phyloP scores from a whole-genome alignment of 2,329 filamentous ascomycete genomes.

The Aquanectria penicillioides region DNA sequence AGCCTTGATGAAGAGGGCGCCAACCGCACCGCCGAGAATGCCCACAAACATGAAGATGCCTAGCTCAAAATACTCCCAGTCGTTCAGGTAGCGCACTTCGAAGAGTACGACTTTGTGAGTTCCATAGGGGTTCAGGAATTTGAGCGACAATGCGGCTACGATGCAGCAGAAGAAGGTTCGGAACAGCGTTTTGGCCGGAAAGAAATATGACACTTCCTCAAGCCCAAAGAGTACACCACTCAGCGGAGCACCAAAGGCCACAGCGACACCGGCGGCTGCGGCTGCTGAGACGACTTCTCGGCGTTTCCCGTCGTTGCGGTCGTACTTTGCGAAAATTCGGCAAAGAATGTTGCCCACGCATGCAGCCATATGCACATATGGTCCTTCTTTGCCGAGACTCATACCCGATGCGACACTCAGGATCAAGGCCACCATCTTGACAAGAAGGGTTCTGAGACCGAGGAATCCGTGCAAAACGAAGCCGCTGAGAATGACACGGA shows the following conservation, averaged over 20 bases:
- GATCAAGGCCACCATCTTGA: conserved; percentile 86
- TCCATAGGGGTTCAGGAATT: conserved; percentile 95
- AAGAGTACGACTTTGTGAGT: conserved; percentile 98
- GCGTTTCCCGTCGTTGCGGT: conserved; percentile 91
- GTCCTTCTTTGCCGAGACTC: conserved; percentile 92
- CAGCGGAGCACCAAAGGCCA: conserved; percentile 89
- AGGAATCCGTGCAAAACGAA: conserved; percentile 97
- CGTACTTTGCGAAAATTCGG: conserved; percentile 93
- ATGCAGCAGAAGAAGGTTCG: conserved; percentile 99
- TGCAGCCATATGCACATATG: conserved; percentile 96
- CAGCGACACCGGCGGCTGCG: conserved; percentile 89
- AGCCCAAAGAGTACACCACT: conserved; percentile 92
- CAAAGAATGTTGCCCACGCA: conserved; percentile 96
- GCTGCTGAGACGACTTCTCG: conserved; percentile 94
- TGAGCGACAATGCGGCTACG: conserved; percentile 87
- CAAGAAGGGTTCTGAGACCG: conserved; percentile 83
- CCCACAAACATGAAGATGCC: conserved; percentile 87
- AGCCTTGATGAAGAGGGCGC: conserved; percentile 96
- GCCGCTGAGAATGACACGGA: conserved; percentile 96
- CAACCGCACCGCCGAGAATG: conserved; percentile 82
- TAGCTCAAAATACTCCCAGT: conserved; percentile 96
- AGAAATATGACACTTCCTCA: conserved; percentile 97
- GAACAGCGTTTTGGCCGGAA: conserved; percentile 96
- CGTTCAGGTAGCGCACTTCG: conserved; percentile 86
- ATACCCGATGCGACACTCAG: conserved; percentile 92